Percentiles rank a stretch among this genome's conserved stretches.
Evolutionary conservation across 257 asterid species (phyloP).

Genomic region (Osmanthus fragrans): DNA sequence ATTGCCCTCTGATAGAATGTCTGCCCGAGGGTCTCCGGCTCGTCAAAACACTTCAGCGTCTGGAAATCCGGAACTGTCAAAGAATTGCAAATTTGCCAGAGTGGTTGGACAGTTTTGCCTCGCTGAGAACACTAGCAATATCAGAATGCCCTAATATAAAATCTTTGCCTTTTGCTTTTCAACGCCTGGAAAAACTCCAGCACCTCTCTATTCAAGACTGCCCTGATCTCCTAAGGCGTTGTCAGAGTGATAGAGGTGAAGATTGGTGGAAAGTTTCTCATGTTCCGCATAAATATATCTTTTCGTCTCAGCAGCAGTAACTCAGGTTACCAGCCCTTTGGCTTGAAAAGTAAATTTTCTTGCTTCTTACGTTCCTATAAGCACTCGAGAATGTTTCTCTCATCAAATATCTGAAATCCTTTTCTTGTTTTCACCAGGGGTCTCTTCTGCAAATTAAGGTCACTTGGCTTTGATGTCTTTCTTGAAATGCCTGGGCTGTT

Average conservation of each 20-base stretch:
- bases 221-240: conserved; percentile 17
- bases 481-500: too few relatives aligned
- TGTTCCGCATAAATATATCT: background rate
- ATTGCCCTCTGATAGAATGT: conserved; percentile 6
- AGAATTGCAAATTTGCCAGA: conserved; percentile 3
- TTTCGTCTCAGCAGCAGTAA: conserved; percentile 8
- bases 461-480: background rate
- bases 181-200: conserved; percentile 6
- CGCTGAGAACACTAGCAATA: conserved; percentile 9
- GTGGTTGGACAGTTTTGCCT: conserved; percentile 9
- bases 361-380: background rate
- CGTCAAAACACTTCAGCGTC: conserved; percentile 2
- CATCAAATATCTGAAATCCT: too few relatives aligned
- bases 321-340: background rate
- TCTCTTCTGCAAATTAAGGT: too few relatives aligned
- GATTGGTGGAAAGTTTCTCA: conserved; percentile 26
- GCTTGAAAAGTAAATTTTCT: background rate
- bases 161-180: conserved; percentile 11
- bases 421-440: too few relatives aligned
- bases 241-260: conserved; percentile 4
- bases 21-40: background rate
- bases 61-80: conserved; percentile 3
- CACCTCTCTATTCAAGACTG: conserved; percentile 18
- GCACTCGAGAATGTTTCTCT: too few relatives aligned
- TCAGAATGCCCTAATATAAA: conserved; percentile 16